These are phyloP conservation scores for Xylariaceae sp. DNA, from an alignment of 2,329 filamentous ascomycete genomes.

Conservation along the genomic window DNA sequence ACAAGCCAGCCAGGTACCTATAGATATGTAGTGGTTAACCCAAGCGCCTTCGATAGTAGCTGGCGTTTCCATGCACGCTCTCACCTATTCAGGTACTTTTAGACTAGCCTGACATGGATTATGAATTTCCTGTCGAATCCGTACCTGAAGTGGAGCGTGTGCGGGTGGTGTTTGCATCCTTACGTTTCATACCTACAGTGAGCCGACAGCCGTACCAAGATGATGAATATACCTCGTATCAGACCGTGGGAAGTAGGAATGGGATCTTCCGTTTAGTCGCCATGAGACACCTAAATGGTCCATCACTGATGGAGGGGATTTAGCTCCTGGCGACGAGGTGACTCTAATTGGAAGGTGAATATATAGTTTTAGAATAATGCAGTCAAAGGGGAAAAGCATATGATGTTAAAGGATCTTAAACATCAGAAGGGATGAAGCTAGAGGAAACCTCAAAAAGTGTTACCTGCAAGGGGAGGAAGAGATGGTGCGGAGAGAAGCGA, in stretches of 20 bases:
- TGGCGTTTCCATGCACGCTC: constrained; percentile 9
- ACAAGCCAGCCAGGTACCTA: not conserved
- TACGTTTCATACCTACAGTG: constrained; percentile 24
- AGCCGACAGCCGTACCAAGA: constrained; percentile 15
- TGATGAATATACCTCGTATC: constrained; percentile 12
- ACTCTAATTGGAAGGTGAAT: not conserved
- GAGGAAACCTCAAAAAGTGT: constrained; percentile 1
- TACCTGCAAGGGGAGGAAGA: constrained; percentile 1
- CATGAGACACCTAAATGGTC: not conserved
- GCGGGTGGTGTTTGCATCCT: constrained; percentile 21
- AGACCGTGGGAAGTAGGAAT: too few species aligned
- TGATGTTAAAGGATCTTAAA: constrained; percentile 6
- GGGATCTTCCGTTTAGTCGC: not conserved
- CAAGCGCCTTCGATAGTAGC: constrained; percentile 7
- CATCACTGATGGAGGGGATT: not conserved
- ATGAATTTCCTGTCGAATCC: constrained; percentile 17
- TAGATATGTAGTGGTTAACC: not conserved
- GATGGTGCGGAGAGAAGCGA: constrained; percentile 18
- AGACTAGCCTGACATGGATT: constrained; percentile 11
- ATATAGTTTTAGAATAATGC: too few species aligned
- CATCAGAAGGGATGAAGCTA: constrained; percentile 9
- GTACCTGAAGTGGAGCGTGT: constrained; percentile 17
- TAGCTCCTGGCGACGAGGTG: not conserved
- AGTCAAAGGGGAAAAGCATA: too few species aligned
- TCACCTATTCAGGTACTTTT: constrained; percentile 1